A percentile compares a stretch with the other conserved stretches of the same genome.
Evolutionary conservation across 345 rosid species (phyloP).

Genomic region (Tarenaya hassleriana): DNA sequence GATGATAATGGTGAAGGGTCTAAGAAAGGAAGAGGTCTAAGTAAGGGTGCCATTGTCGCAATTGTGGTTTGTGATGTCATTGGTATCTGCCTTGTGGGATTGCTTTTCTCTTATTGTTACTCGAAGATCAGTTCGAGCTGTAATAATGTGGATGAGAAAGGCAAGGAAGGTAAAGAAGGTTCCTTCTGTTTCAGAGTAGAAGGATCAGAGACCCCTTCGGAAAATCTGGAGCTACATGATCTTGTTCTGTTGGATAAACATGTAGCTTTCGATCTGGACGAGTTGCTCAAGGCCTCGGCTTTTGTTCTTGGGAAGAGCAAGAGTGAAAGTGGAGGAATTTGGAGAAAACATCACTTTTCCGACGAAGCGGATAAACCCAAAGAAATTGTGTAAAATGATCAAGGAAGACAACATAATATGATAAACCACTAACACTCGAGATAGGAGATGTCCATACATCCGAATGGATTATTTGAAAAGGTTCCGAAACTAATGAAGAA

Average conservation of each 20-base stretch:
- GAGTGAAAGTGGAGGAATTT: no score
- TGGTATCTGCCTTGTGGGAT: conserved; percentile 84
- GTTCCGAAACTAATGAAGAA: no score
- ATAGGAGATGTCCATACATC: no score
- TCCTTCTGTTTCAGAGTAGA: conserved; percentile 71
- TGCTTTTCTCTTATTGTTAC: conserved; percentile 78
- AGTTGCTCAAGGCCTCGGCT: conserved; percentile 91
- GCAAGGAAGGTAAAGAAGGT: conserved; percentile 50
- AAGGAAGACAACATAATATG: no score
- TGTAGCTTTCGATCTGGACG: conserved; percentile 79
- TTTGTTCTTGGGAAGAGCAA: conserved; percentile 91
- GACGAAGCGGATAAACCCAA: no score
- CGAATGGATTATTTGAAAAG: no score
- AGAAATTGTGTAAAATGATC: no score
- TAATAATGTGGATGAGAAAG: conserved; percentile 40
- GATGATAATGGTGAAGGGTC: conserved; percentile 27
- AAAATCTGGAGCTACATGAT: conserved; percentile 61
- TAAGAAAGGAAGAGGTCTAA: conserved; percentile 48
- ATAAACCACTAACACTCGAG: no score
- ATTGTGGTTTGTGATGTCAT: conserved; percentile 70
- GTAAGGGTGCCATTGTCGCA: conserved; percentile 52
- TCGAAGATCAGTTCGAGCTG: conserved; percentile 43
- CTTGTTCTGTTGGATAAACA: conserved; percentile 72
- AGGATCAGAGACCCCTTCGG: conserved; percentile 65
- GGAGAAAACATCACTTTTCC: no score